Evolutionary conservation across 1,284 basidiomycete genomes (phyloP).

Genomic region (Malassezia furfur): DNA sequence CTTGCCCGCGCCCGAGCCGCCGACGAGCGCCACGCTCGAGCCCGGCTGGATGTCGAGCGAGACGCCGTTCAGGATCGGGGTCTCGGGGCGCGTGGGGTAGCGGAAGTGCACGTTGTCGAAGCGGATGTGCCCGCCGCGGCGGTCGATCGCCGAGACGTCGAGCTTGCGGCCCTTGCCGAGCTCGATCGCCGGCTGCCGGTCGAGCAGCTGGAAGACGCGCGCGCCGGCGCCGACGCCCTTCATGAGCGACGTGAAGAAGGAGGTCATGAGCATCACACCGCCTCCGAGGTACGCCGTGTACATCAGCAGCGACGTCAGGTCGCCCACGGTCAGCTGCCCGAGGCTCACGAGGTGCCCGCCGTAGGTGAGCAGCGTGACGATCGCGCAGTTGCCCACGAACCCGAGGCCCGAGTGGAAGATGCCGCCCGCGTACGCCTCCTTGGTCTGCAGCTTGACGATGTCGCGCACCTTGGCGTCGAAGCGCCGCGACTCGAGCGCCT

Average conservation of each 20-base stretch:
- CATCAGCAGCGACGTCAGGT: conserved; percentile 62
- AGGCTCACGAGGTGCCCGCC: conserved; percentile 82
- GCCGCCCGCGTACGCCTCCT: conserved; percentile 80
- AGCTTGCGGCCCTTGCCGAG: conserved; percentile 26
- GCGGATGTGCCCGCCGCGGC: conserved; percentile 34
- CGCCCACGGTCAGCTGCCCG: conserved; percentile 64
- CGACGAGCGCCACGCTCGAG: conserved; percentile 47
- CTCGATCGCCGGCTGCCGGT: conserved; percentile 50
- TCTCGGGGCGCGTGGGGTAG: conserved; percentile 48
- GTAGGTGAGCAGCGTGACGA: conserved; percentile 80
- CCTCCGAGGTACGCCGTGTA: conserved; percentile 85
- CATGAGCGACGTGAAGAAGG: conserved; percentile 51
- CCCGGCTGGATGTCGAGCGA: conserved; percentile 46
- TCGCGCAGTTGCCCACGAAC: conserved; percentile 85
- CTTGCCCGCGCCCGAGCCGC: conserved; percentile 55
- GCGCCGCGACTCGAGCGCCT: conserved; percentile 59
- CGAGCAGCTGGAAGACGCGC: conserved; percentile 84
- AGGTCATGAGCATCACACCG: conserved; percentile 49
- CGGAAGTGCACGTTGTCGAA: conserved; percentile 50
- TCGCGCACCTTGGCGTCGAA: conserved; percentile 56
- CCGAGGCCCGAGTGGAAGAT: conserved; percentile 81
- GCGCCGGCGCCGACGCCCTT: conserved; percentile 81
- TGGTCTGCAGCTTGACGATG: conserved; percentile 68
- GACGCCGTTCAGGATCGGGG: conserved; percentile 48
- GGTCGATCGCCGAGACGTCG: conserved; percentile 10